Evolutionary conservation across 2,329 filamentous ascomycete species (phyloP).

Genomic region (Aschersonia sp.): DNA sequence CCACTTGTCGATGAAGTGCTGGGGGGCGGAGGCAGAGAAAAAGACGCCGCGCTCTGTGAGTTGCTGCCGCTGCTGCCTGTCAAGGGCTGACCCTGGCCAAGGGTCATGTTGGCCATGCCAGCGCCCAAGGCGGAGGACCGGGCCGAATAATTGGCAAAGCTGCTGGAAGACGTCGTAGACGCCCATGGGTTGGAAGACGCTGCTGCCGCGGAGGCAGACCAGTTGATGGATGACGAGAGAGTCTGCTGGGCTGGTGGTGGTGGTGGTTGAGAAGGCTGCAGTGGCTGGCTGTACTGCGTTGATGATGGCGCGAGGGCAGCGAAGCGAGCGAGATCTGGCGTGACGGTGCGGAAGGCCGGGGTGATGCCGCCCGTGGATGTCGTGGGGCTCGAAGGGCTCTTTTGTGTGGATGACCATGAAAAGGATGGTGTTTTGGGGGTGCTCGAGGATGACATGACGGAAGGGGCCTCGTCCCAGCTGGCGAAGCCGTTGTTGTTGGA

Average conservation of each 20-base stretch:
- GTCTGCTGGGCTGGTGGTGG: constrained; percentile 11
- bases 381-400: constrained; percentile 19
- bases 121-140: constrained; percentile 15
- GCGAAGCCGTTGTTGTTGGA: constrained; percentile 26
- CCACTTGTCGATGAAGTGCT: constrained; percentile 11
- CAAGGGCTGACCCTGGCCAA: constrained; percentile 13
- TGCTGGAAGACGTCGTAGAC: constrained; percentile 11
- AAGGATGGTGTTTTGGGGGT: constrained; percentile 36
- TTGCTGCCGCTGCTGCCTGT: constrained; percentile 14
- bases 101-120: constrained; percentile 33
- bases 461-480: constrained; percentile 34
- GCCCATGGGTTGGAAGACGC: neutral
- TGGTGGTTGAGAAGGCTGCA: constrained; percentile 27
- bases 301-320: constrained; percentile 40
- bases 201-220: constrained; percentile 27
- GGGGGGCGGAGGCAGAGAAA: constrained; percentile 44
- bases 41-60: constrained; percentile 26
- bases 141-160: constrained; percentile 4
- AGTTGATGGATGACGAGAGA: constrained; percentile 30
- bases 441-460: constrained; percentile 18
- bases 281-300: constrained; percentile 49
- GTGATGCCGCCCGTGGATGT: constrained; percentile 6
- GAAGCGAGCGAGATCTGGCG: constrained; percentile 42
- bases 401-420: constrained; percentile 46
- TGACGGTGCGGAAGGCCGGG: constrained; percentile 38